Evolutionary conservation across 1,139 yeast genomes (phyloP).

Genomic region (Geotrichum carabidarum): DNA sequence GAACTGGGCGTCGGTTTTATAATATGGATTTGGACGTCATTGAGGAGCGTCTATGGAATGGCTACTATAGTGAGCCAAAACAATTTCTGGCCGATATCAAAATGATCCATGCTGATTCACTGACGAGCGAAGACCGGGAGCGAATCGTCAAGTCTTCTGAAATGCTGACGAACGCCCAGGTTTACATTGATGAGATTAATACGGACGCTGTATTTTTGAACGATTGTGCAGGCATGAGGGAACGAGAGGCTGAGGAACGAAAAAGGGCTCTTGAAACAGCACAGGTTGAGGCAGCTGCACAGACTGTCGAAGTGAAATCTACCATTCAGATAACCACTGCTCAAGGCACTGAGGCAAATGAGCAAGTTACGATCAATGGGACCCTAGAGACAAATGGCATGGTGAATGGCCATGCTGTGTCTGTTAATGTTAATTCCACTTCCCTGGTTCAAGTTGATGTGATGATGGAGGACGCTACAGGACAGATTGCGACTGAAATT

Average conservation of each 20-base stretch:
- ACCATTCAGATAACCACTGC: no score
- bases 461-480: not conserved
- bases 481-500: not conserved
- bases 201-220: slow-evolving; percentile 58
- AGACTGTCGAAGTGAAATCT: not conserved
- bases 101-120: slow-evolving; percentile 75
- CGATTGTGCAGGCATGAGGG: slow-evolving; percentile 70
- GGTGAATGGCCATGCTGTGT: not conserved
- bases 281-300: not conserved
- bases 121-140: slow-evolving; percentile 74
- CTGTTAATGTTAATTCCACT: not conserved
- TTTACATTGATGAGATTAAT: slow-evolving; percentile 84
- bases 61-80: slow-evolving; percentile 86
- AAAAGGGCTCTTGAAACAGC: not conserved
- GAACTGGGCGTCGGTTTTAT: slow-evolving; percentile 65
- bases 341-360: not conserved
- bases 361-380: not conserved
- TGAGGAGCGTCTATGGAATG: slow-evolving; percentile 96
- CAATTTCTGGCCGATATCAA: slow-evolving; percentile 82
- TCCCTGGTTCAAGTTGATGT: not conserved
- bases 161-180: slow-evolving; percentile 94
- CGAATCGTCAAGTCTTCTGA: slow-evolving; percentile 87
- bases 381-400: not conserved
- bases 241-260: slow-evolving; percentile 48
- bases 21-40: slow-evolving; percentile 92